Conservation (phyloP, 768 basidiomycete species). For the Boletus coccyginus region DNA sequence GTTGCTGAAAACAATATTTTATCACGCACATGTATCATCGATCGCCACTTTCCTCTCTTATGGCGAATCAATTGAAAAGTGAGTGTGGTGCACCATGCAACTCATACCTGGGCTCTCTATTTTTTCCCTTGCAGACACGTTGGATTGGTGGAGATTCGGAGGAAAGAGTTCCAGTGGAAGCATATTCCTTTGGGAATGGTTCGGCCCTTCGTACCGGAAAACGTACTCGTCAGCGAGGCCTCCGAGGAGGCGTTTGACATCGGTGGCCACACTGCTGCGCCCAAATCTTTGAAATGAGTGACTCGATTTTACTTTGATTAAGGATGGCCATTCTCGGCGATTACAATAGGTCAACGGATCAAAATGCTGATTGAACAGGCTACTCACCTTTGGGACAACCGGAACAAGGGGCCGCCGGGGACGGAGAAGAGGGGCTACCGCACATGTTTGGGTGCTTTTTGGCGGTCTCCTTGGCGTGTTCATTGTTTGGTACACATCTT, state of each 20-base stretch:
- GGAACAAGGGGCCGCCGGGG: constrained; percentile 43
- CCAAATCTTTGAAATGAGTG: constrained; percentile 75
- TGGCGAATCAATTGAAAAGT: constrained; percentile 92
- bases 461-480: not conserved
- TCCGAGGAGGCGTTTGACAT: constrained; percentile 78
- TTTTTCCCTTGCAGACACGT: constrained; percentile 64
- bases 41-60: constrained; percentile 93
- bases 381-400: constrained; percentile 34
- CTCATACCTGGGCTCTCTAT: not conserved
- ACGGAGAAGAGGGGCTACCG: constrained; percentile 58
- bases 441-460: constrained; percentile 67
- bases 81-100: not conserved
- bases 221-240: constrained; percentile 65
- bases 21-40: constrained; percentile 94
- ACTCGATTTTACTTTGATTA: constrained; percentile 5
- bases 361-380: constrained; percentile 72
- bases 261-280: constrained; percentile 76
- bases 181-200: constrained; percentile 88
- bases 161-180: constrained; percentile 76
- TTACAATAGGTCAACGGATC: constrained; percentile 55
- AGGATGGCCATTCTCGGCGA: not conserved
- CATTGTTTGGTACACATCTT: not conserved
- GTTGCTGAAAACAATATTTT: constrained; percentile 85
- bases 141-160: no score
- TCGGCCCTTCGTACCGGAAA: constrained; percentile 88